Base-by-base conservation (phyloP, 352 stramenopile species). In the Globisporangium middletonii region DNA sequence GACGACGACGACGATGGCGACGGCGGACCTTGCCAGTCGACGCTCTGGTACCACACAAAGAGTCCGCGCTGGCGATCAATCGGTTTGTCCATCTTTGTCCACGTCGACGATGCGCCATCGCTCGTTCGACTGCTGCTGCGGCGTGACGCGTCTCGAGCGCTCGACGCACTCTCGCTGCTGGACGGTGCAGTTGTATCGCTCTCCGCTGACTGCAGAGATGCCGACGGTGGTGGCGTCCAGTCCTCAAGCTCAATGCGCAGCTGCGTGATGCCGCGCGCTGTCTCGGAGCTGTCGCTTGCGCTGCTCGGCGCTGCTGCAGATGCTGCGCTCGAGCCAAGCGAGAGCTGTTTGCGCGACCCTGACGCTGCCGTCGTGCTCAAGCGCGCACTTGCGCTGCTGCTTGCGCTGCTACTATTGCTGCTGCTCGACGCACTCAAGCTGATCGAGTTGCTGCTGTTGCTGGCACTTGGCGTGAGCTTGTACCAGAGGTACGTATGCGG, bases 401-500 rank as follows among this genome's bases (percentile, higher is more conserved):
- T 56, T 23, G 23, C 23, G 46, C 9, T 47, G 35, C 26, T 47
- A 16, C 26, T 57, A 9, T 7, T 23, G 26, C 38, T 44, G 2
- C 4, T 13, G 33, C 33, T 60, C 6, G 30, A n/a, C 12, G 71
- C 33, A 38, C 7, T 38, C 33, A 38, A 38, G 33, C 33, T 38
- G 33, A 38, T 38, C 33, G 33, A 38, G 33, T 38, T 38, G 33
- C 27, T 49, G 26, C 27, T 58, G 16, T 4, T 26, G 27, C 38
- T 44, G 1, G 7, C 13, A 44, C 33, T 60, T 9, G 30, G 23
- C 11, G 72, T 65, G 50, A 70, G 57, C 50, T 89, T 89, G 73
- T 87, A 95, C 86, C 86, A 95, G 49, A 95, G 81, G 65, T 79
- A 95, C 59, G 86, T 95, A 52, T 75, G 67, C 13, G 83, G 83